Evolutionary conservation across 257 asterid genomes (phyloP).

Genomic region (Salvia hispanica): DNA sequence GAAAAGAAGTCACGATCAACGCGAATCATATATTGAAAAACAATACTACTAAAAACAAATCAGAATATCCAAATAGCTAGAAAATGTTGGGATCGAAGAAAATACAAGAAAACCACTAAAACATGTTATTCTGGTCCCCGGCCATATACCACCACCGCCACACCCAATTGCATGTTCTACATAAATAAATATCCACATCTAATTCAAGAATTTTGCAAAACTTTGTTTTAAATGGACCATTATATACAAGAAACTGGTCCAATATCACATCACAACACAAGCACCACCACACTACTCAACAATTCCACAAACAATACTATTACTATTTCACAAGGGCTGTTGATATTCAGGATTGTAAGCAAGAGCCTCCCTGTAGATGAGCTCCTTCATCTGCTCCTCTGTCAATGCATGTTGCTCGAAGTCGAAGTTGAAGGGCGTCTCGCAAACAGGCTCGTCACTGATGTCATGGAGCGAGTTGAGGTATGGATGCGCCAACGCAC

Average conservation of each 20-base stretch:
- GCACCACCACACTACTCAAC: slow-evolving; percentile 29
- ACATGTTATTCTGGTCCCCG: slow-evolving; percentile 27
- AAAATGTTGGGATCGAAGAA: slow-evolving; percentile 16
- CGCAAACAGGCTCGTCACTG: too few relatives aligned
- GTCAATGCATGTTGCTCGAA: too few relatives aligned
- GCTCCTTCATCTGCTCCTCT: too few relatives aligned
- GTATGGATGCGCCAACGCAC: too few relatives aligned
- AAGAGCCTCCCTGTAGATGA: too few relatives aligned
- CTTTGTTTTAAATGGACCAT: slow-evolving; percentile 24
- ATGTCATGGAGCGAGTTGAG: too few relatives aligned
- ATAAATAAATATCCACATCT: slow-evolving; percentile 34
- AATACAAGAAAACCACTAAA: slow-evolving; percentile 26
- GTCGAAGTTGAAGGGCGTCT: too few relatives aligned
- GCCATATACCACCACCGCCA: slow-evolving; percentile 20
- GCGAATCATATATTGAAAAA: too few relatives aligned
- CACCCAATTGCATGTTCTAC: too few relatives aligned
- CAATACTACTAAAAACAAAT: too few relatives aligned
- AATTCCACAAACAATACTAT: slow-evolving; percentile 19
- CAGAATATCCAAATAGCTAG: neutral
- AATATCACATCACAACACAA: slow-evolving; percentile 41
- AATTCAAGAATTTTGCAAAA: slow-evolving; percentile 21
- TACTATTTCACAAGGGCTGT: slow-evolving; percentile 53
- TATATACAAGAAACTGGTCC: slow-evolving; percentile 40
- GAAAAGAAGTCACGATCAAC: too few relatives aligned
- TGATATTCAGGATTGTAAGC: slow-evolving; percentile 92